Conservation (phyloP, 495 filamentous ascomycete genomes). For the Tirmania nivea region DNA sequence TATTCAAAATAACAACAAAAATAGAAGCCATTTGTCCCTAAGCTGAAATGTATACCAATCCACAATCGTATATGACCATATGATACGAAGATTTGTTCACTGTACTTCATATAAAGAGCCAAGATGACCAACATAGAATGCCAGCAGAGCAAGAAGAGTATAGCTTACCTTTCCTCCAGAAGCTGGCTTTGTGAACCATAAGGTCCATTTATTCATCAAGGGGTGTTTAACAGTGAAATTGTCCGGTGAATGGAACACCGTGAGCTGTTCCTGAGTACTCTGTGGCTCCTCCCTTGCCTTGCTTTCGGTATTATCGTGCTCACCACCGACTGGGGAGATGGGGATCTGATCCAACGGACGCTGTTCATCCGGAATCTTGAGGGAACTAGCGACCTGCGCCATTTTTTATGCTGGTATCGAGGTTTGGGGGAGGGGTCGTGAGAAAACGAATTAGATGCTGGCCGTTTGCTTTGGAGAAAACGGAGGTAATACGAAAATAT, state of each 20-base stretch:
- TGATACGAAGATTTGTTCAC: too few relatives aligned
- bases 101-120: too few relatives aligned
- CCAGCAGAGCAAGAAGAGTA: too few relatives aligned
- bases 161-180: conserved; percentile 30
- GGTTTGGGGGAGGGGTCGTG: not conserved
- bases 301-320: conserved; percentile 20
- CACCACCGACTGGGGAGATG: conserved; percentile 42
- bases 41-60: too few relatives aligned
- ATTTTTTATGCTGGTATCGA: not conserved
- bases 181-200: conserved; percentile 98
- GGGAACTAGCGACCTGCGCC: not conserved
- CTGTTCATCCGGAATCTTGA: conserved; percentile 15
- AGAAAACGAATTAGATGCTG: not conserved
- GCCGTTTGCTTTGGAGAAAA: not conserved
- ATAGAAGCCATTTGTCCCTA: too few relatives aligned
- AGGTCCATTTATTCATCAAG: conserved; percentile 84
- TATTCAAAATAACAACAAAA: not conserved
- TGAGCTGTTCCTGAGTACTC: conserved; percentile 36
- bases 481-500: not conserved
- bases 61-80: too few relatives aligned
- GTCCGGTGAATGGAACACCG: conserved; percentile 88
- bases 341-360: conserved; percentile 41
- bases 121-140: too few relatives aligned
- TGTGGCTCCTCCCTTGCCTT: conserved; percentile 19
- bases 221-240: conserved; percentile 99